Evolutionary conservation across 192 early-diverging fungal species (phyloP), one percentile per base, ranked within the genome.

Genomic region (Linnemannia exigua): DNA sequence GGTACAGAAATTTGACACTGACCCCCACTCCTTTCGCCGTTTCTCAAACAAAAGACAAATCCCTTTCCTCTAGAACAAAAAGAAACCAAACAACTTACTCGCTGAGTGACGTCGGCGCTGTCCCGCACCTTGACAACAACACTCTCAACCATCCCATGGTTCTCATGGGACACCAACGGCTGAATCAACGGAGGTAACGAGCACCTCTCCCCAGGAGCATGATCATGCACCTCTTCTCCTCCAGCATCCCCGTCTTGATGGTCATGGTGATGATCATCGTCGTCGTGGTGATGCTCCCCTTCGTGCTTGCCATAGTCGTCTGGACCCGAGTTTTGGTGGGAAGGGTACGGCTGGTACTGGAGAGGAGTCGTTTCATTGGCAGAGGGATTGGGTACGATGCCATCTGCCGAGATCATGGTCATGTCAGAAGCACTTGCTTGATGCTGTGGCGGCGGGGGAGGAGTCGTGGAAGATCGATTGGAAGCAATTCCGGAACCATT

Each of bases 41-140:
- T 20, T 5, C 11, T n/a, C 22, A 31, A 5, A 15, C 17, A 8
- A 28, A 3, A 28, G 25, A 36, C n/a, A n/a, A n/a, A n/a, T 37
- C 19, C 17, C 5, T 11, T 28, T 38, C 28, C 70, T 12, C 4
- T 9, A 47, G 4, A 72, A 50, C 14, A 72, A 72, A 35, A 12
- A 1, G n/a, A 48, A 50, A 46, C 22, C 17, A 17, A 44, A 0
- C 22, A 14, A 41, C n/a, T 69, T 76, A 85, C 83, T 61, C 75
- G 79, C 28, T 85, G 83, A 5, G 83, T 79, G 36, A 79, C 73
- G 63, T 85, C 77, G 4, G 83, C 83, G 41, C 77, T 67, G 48
- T 85, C 83, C n/a, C 36, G 36, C n/a, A 85, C 83, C 46, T 76
- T 79, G 73, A 85, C 72, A 31, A 85, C 83, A 12, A 85, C 73